A percentile compares a stretch with the other conserved stretches of the same genome.
These are phyloP conservation scores for Glonium stellatum DNA, from an alignment of 495 filamentous ascomycete species.

Conservation along the genomic window DNA sequence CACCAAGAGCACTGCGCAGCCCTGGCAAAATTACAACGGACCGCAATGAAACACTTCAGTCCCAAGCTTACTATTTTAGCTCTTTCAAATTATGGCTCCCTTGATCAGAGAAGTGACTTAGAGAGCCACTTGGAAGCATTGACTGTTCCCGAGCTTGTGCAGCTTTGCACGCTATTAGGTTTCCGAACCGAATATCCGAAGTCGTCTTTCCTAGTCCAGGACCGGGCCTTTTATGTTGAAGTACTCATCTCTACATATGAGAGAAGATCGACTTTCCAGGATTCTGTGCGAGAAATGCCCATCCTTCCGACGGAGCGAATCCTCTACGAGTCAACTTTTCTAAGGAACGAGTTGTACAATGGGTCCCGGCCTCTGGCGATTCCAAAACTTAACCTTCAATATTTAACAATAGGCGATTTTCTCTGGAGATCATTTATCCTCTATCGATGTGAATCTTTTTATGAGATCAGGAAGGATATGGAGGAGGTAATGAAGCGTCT, in stretches of 20 bases:
- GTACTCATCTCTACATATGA: slow-evolving; percentile 71
- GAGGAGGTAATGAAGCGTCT: slow-evolving; percentile 74
- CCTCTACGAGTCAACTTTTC: slow-evolving; percentile 78
- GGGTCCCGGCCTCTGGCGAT: slow-evolving; percentile 84
- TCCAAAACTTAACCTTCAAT: slow-evolving; percentile 92
- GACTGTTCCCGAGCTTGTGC: slow-evolving; percentile 61
- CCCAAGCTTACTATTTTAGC: slow-evolving; percentile 85
- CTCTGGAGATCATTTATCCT: slow-evolving; percentile 87
- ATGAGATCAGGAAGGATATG: slow-evolving; percentile 85
- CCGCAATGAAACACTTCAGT: slow-evolving; percentile 75
- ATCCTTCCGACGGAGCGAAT: slow-evolving; percentile 72
- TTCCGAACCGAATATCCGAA: slow-evolving; percentile 75
- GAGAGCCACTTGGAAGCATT: slow-evolving; percentile 68
- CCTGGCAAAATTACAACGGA: slow-evolving; percentile 74
- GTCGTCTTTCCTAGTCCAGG: slow-evolving; percentile 51
- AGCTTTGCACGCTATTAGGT: slow-evolving; percentile 64
- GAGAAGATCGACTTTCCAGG: slow-evolving; percentile 75
- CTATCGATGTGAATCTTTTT: slow-evolving; percentile 87
- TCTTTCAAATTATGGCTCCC: slow-evolving; percentile 83
- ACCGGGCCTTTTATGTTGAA: slow-evolving; percentile 67
- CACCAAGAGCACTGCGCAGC: slow-evolving; percentile 71
- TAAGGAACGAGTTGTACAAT: slow-evolving; percentile 83
- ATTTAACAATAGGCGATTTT: slow-evolving; percentile 91
- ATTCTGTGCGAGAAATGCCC: slow-evolving; percentile 59
- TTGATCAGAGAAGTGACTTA: slow-evolving; percentile 72